Percentiles rank a stretch among this genome's conserved stretches.
phyloP scores from a whole-genome alignment of 345 rosid species.

The Salix exigua region DNA sequence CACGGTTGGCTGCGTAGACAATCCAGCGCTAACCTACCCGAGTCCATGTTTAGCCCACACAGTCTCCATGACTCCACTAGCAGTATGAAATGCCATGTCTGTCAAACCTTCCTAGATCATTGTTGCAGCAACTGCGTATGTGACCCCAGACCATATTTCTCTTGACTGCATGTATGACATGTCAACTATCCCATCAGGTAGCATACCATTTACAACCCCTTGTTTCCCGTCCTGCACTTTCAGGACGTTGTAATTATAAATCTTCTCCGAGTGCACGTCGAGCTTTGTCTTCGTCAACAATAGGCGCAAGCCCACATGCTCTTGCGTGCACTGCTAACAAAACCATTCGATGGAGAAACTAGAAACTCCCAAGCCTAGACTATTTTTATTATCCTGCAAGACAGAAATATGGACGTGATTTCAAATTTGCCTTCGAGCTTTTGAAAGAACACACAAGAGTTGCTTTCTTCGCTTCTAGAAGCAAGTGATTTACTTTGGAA shows the following conservation, averaged over 20 bases:
- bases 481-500: background rate
- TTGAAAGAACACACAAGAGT: background rate
- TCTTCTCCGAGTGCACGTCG: conserved; percentile 62
- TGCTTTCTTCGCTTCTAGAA: background rate
- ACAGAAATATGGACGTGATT: background rate
- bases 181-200: conserved; percentile 77
- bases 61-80: conserved; percentile 68
- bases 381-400: background rate
- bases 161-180: conserved; percentile 74
- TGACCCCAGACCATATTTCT: conserved; percentile 96
- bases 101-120: conserved; percentile 79
- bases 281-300: conserved; percentile 68
- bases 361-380: background rate
- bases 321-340: conserved; percentile 62
- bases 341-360: background rate
- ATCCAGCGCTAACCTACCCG: conserved; percentile 40
- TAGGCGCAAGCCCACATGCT: conserved; percentile 75
- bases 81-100: conserved; percentile 74
- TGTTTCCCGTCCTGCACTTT: conserved; percentile 75
- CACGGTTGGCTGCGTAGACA: too few species aligned
- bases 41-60: conserved; percentile 83
- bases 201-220: conserved; percentile 96
- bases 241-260: conserved; percentile 69
- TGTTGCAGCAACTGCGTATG: conserved; percentile 82
- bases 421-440: background rate